These are phyloP conservation scores for Cadophora sp. DNA, from an alignment of 2,329 filamentous ascomycete species.

Conservation along the genomic window DNA sequence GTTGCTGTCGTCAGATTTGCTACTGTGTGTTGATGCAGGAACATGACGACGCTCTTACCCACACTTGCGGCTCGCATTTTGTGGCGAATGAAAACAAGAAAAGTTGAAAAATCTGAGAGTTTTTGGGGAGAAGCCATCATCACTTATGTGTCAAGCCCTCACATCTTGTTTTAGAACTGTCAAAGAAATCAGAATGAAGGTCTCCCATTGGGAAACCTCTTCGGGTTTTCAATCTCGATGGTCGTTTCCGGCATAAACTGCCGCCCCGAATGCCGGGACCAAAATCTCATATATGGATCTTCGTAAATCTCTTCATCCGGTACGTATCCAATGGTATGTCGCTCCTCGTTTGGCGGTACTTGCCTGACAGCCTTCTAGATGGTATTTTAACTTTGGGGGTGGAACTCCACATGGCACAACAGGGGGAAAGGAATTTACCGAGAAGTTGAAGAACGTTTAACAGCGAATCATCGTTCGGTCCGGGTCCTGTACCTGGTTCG, in stretches of 20 bases:
- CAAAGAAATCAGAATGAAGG: background rate
- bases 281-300: slow-evolving; percentile 7
- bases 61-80: background rate
- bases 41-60: background rate
- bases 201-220: background rate
- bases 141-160: background rate
- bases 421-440: background rate
- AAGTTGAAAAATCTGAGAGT: background rate
- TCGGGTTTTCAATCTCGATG: background rate
- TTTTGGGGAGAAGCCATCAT: background rate
- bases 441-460: background rate
- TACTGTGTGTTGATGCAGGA: background rate
- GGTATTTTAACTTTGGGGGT: background rate
- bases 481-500: slow-evolving; percentile 3
- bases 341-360: background rate
- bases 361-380: background rate
- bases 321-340: background rate
- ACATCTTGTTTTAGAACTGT: background rate
- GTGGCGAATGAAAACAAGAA: background rate
- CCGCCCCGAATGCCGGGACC: slow-evolving; percentile 1
- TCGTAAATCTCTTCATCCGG: background rate
- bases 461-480: slow-evolving; percentile 6
- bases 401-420: slow-evolving; percentile 1
- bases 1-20: background rate
- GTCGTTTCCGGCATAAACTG: background rate